Evolutionary conservation across 2,329 filamentous ascomycete species (phyloP), one percentile per base, ranked within the genome.

Genomic region (Dichotomopilus funicola): DNA sequence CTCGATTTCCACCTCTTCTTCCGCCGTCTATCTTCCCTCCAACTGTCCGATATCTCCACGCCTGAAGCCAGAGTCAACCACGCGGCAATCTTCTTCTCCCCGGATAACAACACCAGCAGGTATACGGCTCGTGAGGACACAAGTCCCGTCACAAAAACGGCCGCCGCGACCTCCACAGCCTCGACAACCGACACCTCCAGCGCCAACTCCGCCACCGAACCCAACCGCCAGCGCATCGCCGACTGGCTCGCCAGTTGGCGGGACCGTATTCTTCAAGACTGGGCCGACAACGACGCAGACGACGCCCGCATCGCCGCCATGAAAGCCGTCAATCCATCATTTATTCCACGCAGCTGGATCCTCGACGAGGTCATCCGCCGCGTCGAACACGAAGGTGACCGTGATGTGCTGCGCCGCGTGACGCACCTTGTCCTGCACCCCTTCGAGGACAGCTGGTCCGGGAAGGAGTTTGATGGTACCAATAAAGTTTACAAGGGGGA

Each of bases 1-100:
- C 74, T 99, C 2, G 94, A 99, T 69, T 99, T 96, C 71, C 89
- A 95, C 67, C 88, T 95, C 65, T 94, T 95, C 68, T 97, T 97
- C 78, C 82, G 95, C 41, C 81, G 86, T 7, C 76, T 99, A 0
- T 87, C 86, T 51, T 71, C 73, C 19, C 66, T 96, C 13, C 79
- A 73, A 36, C 59, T 90, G 1, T 71, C 71, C 0, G 81, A 89
- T 4, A 67, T 96, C 6, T 78, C 81, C 34, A 87, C 83, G 0
- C 79, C 86, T 33, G 80, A 86, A 19, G 73, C 77, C 48, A 76
- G 89, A 51, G 79, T 79, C 59, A 76, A 83, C n/a, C 74, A 77
- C 7, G 89, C 91, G 0, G 77, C 77, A 0, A 69, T 82, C 0
- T 96, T 99, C 72, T 95, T 96, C 75, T 87, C 94, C 67, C 74